These are phyloP conservation scores for Incumbomyces delicatus DNA, from an alignment of 2,329 filamentous ascomycete species.

Conservation along the genomic window DNA sequence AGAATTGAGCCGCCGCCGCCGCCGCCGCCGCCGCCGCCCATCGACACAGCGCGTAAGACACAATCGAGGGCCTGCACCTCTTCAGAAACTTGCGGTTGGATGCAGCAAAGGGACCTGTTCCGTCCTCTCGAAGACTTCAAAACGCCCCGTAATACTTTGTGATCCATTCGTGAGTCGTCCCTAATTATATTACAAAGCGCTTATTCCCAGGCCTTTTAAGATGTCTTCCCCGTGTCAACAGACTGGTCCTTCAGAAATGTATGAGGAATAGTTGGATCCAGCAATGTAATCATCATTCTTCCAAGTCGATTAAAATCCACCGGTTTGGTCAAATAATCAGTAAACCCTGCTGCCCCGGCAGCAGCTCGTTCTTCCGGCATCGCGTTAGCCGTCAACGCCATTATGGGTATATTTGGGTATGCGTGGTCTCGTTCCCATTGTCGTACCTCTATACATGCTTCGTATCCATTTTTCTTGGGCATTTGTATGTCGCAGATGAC, in stretches of 20 bases:
- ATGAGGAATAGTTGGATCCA: constrained; percentile 33
- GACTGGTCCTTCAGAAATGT: constrained; percentile 33
- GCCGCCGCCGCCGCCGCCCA: too few relatives aligned
- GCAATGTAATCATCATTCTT: constrained; percentile 40
- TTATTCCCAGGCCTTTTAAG: neutral
- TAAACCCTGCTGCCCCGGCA: constrained; percentile 38
- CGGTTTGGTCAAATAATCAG: constrained; percentile 41
- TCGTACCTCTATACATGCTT: constrained; percentile 38
- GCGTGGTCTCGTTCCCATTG: constrained; percentile 37
- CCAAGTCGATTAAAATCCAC: constrained; percentile 41
- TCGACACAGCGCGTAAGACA: too few relatives aligned
- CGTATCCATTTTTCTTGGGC: constrained; percentile 41
- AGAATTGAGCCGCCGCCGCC: too few relatives aligned
- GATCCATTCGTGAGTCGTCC: too few relatives aligned
- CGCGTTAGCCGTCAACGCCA: constrained; percentile 41
- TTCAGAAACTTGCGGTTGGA: too few relatives aligned
- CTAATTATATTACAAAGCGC: too few relatives aligned
- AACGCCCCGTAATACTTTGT: too few relatives aligned
- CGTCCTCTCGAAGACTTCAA: too few relatives aligned
- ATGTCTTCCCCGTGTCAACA: constrained; percentile 8
- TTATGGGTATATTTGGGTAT: constrained; percentile 39
- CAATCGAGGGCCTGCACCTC: too few relatives aligned
- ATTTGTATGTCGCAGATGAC: constrained; percentile 44
- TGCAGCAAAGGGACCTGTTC: too few relatives aligned
- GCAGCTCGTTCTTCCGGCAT: constrained; percentile 42